Base-by-base conservation (phyloP, 2,329 filamentous ascomycete genomes). In the Colletotrichum sp. region DNA sequence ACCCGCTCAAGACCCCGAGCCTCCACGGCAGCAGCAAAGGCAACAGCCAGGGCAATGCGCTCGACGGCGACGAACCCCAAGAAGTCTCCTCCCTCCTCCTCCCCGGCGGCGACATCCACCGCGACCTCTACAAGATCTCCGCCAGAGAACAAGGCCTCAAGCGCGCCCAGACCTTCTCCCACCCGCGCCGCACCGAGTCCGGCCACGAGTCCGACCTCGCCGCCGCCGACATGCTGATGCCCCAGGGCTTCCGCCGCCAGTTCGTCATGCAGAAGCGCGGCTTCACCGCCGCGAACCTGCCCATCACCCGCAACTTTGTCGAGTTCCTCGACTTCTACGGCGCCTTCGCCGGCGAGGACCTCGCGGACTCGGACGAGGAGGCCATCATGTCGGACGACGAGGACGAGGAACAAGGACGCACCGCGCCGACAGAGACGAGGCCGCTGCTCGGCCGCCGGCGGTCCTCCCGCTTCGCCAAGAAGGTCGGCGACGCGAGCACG, bases 321-420 rank as follows among this genome's bases (percentile, higher is more conserved):
- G 93, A 94, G 71, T 96, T 95, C 78, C 86, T 96, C 26, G 93
- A 94, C 75, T 86, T 96, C 0, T 96, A 96, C 80, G 94, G 94
- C 2, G 92, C 91, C 79, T 96, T 96, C 82, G 94, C 94, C 5
- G 94, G 94, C 67, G 94, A 96, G 82, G 93, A 95, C 70, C 85
- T 92, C 5, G 88, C 87, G 34, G 89, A 91, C 71, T 89, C 87
- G 2, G 90, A 91, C 71, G 92, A 93, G 55, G 93, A 95, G 76
- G 90, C 90, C 26, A 86, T 90, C 30, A 84, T 87, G 26, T 88
- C 90, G 21, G 75, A 77, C 59, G 73, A 76, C 30, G 88, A 88
- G 26, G 88, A 88, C n/a, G 87, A 88, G 67, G 84, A 85, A 21
- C 82, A 83, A 10, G 83, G 82, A 4, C 80, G 80, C 3, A 71